Evolutionary conservation across 2,329 filamentous ascomycete genomes (phyloP), one percentile per base, ranked within the genome.

Genomic region (Colletotrichum trifolii): DNA sequence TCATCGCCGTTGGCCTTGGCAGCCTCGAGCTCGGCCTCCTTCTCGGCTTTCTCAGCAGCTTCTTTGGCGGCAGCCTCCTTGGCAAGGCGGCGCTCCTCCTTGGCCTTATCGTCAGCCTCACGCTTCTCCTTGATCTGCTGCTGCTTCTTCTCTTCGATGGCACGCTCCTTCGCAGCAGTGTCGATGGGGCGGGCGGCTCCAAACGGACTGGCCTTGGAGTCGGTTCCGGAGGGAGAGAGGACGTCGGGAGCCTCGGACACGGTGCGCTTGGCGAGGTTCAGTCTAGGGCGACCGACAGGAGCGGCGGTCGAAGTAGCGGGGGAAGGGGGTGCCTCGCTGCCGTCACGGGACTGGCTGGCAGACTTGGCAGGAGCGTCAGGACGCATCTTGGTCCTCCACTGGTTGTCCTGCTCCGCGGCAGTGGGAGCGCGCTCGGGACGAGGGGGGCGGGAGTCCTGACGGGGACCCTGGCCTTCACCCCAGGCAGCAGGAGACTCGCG

Each of bases 161-260:
- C 90, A 72, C 90, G 91, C 82, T 98, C 95, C 70, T 92, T 90
- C 12, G 94, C 87, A 49, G 93, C 92, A 50, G 95, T 98, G 79
- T 99, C 94, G 72, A 98, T 97, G 60, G 96, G 96, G 68, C 91
- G 90, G 61, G 96, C 96, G 67, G 92, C 94, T 73, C 96, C 96
- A 76, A 99, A 99, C 45, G 94, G 94, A 78, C 91, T 98, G 34
- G 94, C 87, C 83, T 97, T 98, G 46, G 92, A 83, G 73, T 96
- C 91, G 15, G 81, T 72, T n/a, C 78, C 73, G 9, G 88, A 82
- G 33, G 89, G 76, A 4, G 85, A 81, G 39, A 80, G 69, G 9
- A 79, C 73, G 67, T 87, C 86, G 4, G 82, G 74, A 4, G 82
- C 85, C 72, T 97, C 94, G 1, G 94, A 90, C 11, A 97, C 92